Conservation (phyloP, 1,139 yeast species). For the Oligophagozyma castellii region DNA sequence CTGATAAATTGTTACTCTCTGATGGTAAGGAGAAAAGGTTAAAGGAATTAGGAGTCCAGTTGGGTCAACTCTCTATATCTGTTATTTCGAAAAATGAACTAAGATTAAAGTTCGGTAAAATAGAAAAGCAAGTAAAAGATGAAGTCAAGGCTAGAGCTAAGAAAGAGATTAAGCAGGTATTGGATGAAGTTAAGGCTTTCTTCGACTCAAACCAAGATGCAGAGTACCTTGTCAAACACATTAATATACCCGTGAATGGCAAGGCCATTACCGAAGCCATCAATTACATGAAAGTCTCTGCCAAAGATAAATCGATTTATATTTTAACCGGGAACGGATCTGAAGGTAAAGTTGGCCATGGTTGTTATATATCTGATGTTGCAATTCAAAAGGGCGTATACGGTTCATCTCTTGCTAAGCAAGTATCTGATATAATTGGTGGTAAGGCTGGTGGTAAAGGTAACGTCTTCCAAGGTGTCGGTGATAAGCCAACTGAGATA, state of each 20-base stretch:
- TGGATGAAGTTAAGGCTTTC: conserved; percentile 66
- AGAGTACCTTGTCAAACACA: conserved; percentile 48
- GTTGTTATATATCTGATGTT: conserved; percentile 70
- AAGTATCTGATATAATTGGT: conserved; percentile 65
- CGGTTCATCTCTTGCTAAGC: conserved; percentile 62
- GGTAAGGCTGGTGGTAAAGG: conserved; percentile 99
- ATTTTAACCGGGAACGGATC: conserved; percentile 58
- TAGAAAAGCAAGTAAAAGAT: conserved; percentile 81
- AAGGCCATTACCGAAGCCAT: conserved; percentile 92
- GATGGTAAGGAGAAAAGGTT: conserved; percentile 62
- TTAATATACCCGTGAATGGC: conserved; percentile 68
- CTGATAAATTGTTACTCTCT: conserved; percentile 48
- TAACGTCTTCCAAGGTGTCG: conserved; percentile 92
- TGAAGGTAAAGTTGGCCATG: conserved; percentile 80
- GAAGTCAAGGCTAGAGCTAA: conserved; percentile 78
- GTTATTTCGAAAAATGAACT: conserved; percentile 68
- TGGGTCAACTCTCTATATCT: conserved; percentile 73
- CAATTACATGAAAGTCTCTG: conserved; percentile 66
- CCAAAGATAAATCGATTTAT: conserved; percentile 65
- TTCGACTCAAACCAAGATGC: conserved; percentile 39
- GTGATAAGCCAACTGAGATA: conserved; percentile 62
- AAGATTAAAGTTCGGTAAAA: conserved; percentile 56
- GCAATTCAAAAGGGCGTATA: conserved; percentile 60
- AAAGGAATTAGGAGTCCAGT: conserved; percentile 71
- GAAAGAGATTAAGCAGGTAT: conserved; percentile 69